Base-by-base conservation (phyloP, 768 basidiomycete genomes). In the Lactarius vividus region DNA sequence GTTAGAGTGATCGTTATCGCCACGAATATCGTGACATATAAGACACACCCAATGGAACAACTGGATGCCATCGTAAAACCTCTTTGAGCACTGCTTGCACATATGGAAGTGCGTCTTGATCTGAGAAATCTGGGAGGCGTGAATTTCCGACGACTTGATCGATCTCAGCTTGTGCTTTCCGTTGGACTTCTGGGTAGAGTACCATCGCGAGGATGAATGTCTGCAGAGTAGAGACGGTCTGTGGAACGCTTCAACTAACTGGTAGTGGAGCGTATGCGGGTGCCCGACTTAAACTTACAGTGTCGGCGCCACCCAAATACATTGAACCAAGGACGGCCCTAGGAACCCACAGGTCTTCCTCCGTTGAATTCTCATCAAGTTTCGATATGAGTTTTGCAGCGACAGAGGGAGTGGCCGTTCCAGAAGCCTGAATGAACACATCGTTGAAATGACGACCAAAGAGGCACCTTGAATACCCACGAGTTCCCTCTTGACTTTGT, bases 41-140 rank as follows among this genome's bases (percentile, higher is more conserved):
- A 15, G 23, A 13, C 55, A 20, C n/a, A 56, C 55, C 18, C 16
- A 33, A 28, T 2, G 29, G 55, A 4, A 2, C 1, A 8, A 56
- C 55, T 15, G 55, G 29, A 4, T 33, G 55, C 55, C 55, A 56
- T 8, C 55, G 55, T n/a, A 56, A 55, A 20, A 11, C 29, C 2
- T 56, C 55, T n/a, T 56, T 56, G 16, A 56, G 18, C 28, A 56
- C 55, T 9, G 54, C 55, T 31, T 56, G 29, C 16, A 56, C 55
- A 56, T 56, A 56, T 20, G 55, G 55, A 35, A 56, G 55, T 33
- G 9, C 13, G 11, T 23, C 49, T 49, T 49, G n/a, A 13, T 49
- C 49, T 13, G 49, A 26, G 11, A 49, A 49, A 15, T 49, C 23
- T 15, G 49, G 23, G 15, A 49, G 49, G 23, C 49, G 49, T 26